A percentile compares a stretch with the other conserved stretches of the same genome.
Evolutionary conservation across 2,329 filamentous ascomycete genomes (phyloP).

Genomic region (Cadophora sp.): DNA sequence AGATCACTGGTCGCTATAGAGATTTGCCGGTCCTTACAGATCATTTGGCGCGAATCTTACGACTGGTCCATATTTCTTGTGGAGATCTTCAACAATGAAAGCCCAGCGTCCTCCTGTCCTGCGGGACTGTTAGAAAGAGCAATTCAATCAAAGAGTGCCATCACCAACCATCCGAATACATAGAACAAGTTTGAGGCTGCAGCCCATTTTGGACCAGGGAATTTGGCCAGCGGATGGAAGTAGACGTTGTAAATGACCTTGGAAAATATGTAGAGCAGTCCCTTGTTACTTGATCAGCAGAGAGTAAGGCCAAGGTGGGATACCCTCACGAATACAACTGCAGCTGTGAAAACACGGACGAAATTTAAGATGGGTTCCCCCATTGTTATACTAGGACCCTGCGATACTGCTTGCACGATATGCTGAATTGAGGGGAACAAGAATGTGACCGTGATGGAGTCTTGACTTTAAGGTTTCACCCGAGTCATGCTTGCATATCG

Average conservation of each 20-base stretch:
- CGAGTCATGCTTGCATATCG: constrained; percentile 11
- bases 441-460: background rate
- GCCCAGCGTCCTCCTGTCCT: constrained; percentile 6
- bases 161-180: background rate
- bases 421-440: background rate
- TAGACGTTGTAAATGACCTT: background rate
- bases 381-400: background rate
- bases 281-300: background rate
- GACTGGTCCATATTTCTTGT: constrained; percentile 4
- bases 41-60: constrained; percentile 3
- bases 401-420: background rate
- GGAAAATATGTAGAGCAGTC: background rate
- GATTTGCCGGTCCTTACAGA: background rate
- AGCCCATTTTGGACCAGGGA: constrained; percentile 1
- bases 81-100: background rate
- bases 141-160: background rate
- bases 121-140: background rate
- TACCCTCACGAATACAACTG: background rate
- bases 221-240: background rate
- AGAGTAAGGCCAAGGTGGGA: background rate
- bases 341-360: background rate
- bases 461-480: background rate
- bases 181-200: background rate
- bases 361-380: background rate
- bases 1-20: background rate